phyloP scores from a whole-genome alignment of 139 green algal genomes.

The Tetraselmis striata region DNA sequence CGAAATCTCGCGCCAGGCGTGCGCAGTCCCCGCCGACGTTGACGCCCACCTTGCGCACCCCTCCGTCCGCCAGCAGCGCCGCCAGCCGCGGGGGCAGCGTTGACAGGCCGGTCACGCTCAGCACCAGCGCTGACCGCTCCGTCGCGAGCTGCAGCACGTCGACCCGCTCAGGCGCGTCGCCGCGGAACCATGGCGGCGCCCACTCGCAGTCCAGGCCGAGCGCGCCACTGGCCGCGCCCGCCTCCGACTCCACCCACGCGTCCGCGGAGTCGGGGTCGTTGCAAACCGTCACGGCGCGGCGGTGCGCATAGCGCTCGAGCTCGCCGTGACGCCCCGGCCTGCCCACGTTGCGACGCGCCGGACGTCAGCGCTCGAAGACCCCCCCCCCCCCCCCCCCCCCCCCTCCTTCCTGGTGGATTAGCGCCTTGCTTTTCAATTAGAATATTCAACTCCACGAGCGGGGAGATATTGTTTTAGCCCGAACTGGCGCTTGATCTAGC shows the following conservation, averaged over 20 bases:
- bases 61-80: not conserved
- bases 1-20: not conserved
- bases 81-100: not conserved
- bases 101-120: not conserved
- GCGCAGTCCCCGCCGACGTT: not conserved
- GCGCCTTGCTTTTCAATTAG: too few species aligned
- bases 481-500: too few species aligned
- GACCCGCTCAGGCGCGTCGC: not conserved
- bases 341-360: too few species aligned
- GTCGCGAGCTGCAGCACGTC: not conserved
- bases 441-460: too few species aligned
- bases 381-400: too few species aligned
- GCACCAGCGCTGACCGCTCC: not conserved
- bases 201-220: not conserved
- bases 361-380: too few species aligned
- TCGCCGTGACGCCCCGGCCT: too few species aligned
- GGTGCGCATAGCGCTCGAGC: not conserved
- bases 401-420: too few species aligned
- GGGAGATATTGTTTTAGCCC: too few species aligned
- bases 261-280: not conserved
- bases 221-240: too few species aligned
- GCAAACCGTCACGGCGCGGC: not conserved
- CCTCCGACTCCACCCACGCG: not conserved
- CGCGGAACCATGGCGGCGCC: not conserved
- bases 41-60: not conserved